These are phyloP conservation scores for Xylaria flabelliformis DNA, from an alignment of 495 filamentous ascomycete species.

Conservation along the genomic window DNA sequence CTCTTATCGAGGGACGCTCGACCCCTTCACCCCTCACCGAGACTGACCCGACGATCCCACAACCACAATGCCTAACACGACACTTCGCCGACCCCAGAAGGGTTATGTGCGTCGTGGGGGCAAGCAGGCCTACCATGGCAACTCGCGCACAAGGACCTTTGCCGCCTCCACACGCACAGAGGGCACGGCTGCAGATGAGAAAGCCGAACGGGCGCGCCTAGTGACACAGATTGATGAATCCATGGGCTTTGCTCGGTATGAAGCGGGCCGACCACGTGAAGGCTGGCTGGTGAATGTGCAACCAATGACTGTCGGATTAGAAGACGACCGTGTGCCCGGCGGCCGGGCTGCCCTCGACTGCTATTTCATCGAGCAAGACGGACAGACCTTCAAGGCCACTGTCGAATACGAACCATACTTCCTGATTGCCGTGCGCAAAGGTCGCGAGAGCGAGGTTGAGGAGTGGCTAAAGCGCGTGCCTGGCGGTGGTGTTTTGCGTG, in stretches of 20 bases:
- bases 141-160: conserved; percentile 67
- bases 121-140: conserved; percentile 62
- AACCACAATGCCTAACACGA: conserved; percentile 55
- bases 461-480: conserved; percentile 87
- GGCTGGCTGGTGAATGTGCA: conserved; percentile 98
- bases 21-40: conserved; percentile 17
- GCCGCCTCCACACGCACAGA: conserved; percentile 79
- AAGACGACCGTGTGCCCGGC: conserved; percentile 77
- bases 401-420: conserved; percentile 98
- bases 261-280: conserved; percentile 81
- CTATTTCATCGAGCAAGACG: conserved; percentile 95
- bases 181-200: conserved; percentile 83
- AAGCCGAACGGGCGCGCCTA: conserved; percentile 80
- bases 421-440: conserved; percentile 85
- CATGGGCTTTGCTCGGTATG: conserved; percentile 92
- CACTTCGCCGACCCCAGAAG: conserved; percentile 54
- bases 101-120: conserved; percentile 59
- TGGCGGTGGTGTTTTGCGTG: conserved; percentile 86
- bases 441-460: conserved; percentile 89
- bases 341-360: conserved; percentile 92
- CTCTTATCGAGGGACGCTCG: conserved; percentile 18
- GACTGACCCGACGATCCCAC: not conserved
- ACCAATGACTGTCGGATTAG: conserved; percentile 71
- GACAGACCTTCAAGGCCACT: conserved; percentile 93
- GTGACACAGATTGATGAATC: conserved; percentile 91